Evolutionary conservation across 768 basidiomycete genomes (phyloP), one percentile per base, ranked within the genome.

Genomic region (Lactarius hatsudake): DNA sequence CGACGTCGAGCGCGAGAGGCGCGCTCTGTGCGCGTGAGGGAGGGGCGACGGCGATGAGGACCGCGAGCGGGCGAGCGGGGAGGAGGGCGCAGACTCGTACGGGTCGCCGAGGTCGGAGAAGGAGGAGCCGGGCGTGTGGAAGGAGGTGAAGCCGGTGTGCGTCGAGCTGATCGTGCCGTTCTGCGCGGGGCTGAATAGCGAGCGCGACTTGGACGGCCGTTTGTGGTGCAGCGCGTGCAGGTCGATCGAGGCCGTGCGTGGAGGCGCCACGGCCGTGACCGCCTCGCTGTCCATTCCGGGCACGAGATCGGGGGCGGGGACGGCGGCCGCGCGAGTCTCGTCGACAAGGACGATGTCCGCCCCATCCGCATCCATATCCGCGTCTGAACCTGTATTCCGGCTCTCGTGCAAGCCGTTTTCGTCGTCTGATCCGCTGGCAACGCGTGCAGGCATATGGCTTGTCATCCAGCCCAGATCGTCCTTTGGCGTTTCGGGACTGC

Each of bases 61-160:
- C 18, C 68, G 51, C 32, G 79, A 73, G 10, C 69, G 70, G 2
- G 84, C 80, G 61, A 81, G 79, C 0, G 86, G 86, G 2, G 88
- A 87, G 4, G 84, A 84, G 12, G 84, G 82, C 3, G 89, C 87
- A 7, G 87, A 67, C 6, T 67, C 30, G 51, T 59, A 67, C 1
- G 62, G 85, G 23, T 84, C 81, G 68, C 79, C 89, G 3, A 74
- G 70, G 73, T 91, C 87, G 69, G 85, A 88, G 53, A 91, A 68
- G n/a, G 90, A 91, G 0, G 91, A 93, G 0, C 87, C 85, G 8
- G 92, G 90, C 0, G 92, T 93, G 75, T 91, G 88, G 75, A 88
- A 93, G 51, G 86, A 80, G 1, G 88, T 86, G 3, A 85, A 73
- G 2, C 82, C 81, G 0, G 88, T 87, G 60, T 81, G 82, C 7